phyloP scores from a whole-genome alignment of 2,329 filamentous ascomycete species.

The Phialophora chinensis region DNA sequence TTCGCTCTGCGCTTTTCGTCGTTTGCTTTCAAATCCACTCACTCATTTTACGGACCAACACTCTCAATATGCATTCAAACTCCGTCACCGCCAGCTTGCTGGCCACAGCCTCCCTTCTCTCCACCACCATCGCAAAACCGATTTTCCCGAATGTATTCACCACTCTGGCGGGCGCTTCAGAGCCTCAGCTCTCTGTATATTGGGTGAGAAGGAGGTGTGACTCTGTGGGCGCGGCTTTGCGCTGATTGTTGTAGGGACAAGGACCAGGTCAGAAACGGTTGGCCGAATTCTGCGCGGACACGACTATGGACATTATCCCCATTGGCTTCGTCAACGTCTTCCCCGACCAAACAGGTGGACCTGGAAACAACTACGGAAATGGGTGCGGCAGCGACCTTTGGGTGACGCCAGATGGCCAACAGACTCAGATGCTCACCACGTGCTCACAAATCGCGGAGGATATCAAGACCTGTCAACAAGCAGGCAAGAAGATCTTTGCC shows the following conservation, averaged over 20 bases:
- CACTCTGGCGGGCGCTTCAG: slow-evolving; percentile 8
- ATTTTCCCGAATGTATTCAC: slow-evolving; percentile 41
- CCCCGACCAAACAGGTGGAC: slow-evolving; percentile 55
- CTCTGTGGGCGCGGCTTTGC: slow-evolving; percentile 26
- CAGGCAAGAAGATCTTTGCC: slow-evolving; percentile 73
- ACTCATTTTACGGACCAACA: slow-evolving; percentile 10
- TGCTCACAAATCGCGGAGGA: slow-evolving; percentile 54
- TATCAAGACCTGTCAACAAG: slow-evolving; percentile 65
- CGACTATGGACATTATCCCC: slow-evolving; percentile 61
- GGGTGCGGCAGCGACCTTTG: slow-evolving; percentile 55
- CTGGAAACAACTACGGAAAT: slow-evolving; percentile 63
- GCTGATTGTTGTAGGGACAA: slow-evolving; percentile 53
- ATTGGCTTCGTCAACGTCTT: slow-evolving; percentile 63
- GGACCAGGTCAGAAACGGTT: slow-evolving; percentile 57
- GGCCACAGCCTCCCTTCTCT: slow-evolving; percentile 35
- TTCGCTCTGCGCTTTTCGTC: slow-evolving; percentile 29
- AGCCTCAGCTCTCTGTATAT: slow-evolving; percentile 59
- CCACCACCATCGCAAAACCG: slow-evolving; percentile 45
- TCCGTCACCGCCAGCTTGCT: slow-evolving; percentile 35
- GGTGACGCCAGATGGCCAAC: slow-evolving; percentile 40
- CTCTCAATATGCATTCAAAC: slow-evolving; percentile 32
- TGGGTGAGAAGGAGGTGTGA: slow-evolving; percentile 48
- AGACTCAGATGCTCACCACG: slow-evolving; percentile 50
- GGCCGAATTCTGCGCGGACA: slow-evolving; percentile 58
- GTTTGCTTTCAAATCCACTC: slow-evolving; percentile 18